These are phyloP conservation scores for Colletotrichum sp. DNA, from an alignment of 2,329 filamentous ascomycete species.

Conservation along the genomic window DNA sequence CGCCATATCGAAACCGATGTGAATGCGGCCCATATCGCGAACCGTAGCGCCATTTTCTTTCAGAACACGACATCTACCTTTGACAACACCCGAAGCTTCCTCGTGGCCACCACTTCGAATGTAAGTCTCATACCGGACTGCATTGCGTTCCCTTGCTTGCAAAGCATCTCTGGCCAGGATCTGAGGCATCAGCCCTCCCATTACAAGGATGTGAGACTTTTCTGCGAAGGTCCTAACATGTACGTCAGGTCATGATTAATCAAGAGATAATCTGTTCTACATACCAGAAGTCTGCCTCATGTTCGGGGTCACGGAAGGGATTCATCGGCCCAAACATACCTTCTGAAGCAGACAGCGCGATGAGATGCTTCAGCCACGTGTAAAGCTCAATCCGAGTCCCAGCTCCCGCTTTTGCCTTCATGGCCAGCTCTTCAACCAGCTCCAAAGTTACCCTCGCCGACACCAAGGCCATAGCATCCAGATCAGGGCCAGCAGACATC, in stretches of 20 bases:
- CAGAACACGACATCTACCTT: background rate
- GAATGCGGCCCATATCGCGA: background rate
- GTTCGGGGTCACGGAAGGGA: conserved; percentile 2
- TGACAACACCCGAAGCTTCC: background rate
- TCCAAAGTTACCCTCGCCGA: background rate
- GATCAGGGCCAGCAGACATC: background rate
- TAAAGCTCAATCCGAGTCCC: background rate
- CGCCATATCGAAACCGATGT: conserved; percentile 28
- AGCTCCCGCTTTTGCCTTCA: background rate
- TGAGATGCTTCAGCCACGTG: background rate
- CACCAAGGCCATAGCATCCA: background rate
- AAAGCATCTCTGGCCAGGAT: background rate
- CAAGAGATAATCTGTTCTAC: accelerated
- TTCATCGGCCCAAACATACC: conserved; percentile 11
- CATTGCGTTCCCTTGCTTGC: background rate
- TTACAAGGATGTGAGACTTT: background rate
- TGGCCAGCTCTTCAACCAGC: background rate
- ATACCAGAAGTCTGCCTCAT: conserved; percentile 7
- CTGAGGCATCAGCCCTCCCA: background rate
- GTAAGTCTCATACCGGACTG: background rate
- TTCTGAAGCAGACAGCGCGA: background rate
- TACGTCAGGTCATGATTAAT: background rate
- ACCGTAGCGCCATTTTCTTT: background rate
- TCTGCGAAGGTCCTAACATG: background rate
- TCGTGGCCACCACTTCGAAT: background rate